These are phyloP conservation scores for Diaporthe humulicola DNA, from an alignment of 2,329 filamentous ascomycete genomes.

Conservation along the genomic window DNA sequence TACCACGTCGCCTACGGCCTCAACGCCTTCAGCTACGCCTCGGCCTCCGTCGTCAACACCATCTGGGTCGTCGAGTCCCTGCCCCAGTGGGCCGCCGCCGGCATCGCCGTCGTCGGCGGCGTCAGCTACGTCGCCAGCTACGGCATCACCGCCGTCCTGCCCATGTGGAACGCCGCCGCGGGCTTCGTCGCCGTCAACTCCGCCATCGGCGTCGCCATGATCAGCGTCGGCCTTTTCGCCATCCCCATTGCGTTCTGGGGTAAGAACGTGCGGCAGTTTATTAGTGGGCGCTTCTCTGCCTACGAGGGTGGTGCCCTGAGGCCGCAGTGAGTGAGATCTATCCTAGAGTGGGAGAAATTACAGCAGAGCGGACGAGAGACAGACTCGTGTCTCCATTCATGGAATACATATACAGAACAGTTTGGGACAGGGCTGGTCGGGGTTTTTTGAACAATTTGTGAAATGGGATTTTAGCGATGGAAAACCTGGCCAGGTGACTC, in stretches of 20 bases:
- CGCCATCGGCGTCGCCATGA: slow-evolving; percentile 38
- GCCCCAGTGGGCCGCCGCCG: slow-evolving; percentile 46
- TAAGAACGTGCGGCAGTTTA: slow-evolving; percentile 45
- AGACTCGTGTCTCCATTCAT: not conserved
- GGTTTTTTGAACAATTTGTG: slow-evolving; percentile 4
- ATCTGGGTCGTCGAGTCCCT: slow-evolving; percentile 47
- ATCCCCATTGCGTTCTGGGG: slow-evolving; percentile 47
- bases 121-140: slow-evolving; percentile 41
- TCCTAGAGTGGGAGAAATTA: too few relatives aligned
- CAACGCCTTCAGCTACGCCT: slow-evolving; percentile 43
- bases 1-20: slow-evolving; percentile 42
- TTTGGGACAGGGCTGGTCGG: not conserved
- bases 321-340: slow-evolving; percentile 42
- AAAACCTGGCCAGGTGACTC: slow-evolving; percentile 23
- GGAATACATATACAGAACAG: not conserved
- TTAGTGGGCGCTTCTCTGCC: slow-evolving; percentile 43
- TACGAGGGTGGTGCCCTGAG: slow-evolving; percentile 45
- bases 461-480: slow-evolving; percentile 11
- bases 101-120: slow-evolving; percentile 42
- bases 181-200: slow-evolving; percentile 37
- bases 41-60: slow-evolving; percentile 42
- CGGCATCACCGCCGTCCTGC: slow-evolving; percentile 39
- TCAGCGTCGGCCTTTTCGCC: slow-evolving; percentile 43
- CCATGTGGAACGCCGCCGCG: slow-evolving; percentile 36
- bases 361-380: too few relatives aligned